Conservation (phyloP, 768 basidiomycete species). For the Rhodocollybia butyracea region DNA sequence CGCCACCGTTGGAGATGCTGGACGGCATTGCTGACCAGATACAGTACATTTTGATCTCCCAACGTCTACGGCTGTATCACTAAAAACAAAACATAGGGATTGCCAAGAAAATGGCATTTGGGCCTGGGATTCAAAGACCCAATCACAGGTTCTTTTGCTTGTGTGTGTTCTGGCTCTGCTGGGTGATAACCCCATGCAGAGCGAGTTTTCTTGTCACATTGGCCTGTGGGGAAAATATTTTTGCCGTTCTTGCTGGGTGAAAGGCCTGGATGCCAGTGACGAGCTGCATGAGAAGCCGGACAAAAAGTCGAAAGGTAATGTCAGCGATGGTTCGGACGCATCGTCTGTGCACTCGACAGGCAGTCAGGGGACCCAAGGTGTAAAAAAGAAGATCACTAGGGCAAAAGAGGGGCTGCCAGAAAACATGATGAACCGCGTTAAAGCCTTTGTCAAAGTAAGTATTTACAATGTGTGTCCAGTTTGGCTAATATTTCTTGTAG, state of each 20-base stretch:
- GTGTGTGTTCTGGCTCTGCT: slow-evolving; percentile 20
- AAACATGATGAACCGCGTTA: too few relatives aligned
- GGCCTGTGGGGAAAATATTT: slow-evolving; percentile 20
- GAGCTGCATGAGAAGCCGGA: not conserved
- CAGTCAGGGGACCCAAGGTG: too few relatives aligned
- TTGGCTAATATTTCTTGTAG: too few relatives aligned
- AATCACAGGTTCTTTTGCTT: slow-evolving; percentile 7
- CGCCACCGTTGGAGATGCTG: slow-evolving; percentile 23
- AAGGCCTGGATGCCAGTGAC: slow-evolving; percentile 7
- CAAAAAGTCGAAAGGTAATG: not conserved
- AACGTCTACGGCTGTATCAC: not conserved
- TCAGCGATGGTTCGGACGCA: not conserved
- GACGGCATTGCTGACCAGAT: slow-evolving; percentile 12
- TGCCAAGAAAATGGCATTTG: slow-evolving; percentile 13
- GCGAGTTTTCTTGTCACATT: slow-evolving; percentile 19
- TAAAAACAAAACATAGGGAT: not conserved
- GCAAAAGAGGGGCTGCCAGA: too few relatives aligned
- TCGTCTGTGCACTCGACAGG: not conserved
- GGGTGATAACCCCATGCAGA: slow-evolving; percentile 16
- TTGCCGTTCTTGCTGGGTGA: slow-evolving; percentile 22
- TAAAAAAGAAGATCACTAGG: too few relatives aligned
- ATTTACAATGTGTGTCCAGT: too few relatives aligned
- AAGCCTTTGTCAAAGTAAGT: too few relatives aligned
- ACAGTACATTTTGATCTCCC: slow-evolving; percentile 5
- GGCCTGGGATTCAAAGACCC: slow-evolving; percentile 14